Percentiles rank a stretch among this genome's conserved stretches.
These are phyloP conservation scores for Geoglossum glabrum DNA, from an alignment of 495 filamentous ascomycete genomes.

Conservation along the genomic window DNA sequence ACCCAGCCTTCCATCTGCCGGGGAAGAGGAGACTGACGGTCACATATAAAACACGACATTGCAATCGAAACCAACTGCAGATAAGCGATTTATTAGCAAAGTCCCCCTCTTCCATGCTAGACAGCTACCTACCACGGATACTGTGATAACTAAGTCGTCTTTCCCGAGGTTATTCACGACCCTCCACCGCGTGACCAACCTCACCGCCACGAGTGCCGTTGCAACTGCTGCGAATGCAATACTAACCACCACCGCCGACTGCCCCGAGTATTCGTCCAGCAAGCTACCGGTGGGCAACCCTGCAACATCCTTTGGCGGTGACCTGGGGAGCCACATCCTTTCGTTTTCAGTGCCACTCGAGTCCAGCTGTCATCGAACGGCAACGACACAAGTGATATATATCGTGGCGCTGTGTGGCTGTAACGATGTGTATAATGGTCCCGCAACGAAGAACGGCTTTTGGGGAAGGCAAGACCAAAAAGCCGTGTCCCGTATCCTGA, in stretches of 20 bases:
- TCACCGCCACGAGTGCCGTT: neutral
- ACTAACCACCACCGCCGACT: neutral
- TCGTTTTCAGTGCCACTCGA: too few relatives aligned
- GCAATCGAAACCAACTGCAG: neutral
- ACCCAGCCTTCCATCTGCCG: neutral
- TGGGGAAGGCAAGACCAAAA: too few relatives aligned
- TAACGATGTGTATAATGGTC: too few relatives aligned
- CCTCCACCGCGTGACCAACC: neutral
- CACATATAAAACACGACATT: neutral
- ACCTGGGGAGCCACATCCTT: too few relatives aligned
- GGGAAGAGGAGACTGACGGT: neutral
- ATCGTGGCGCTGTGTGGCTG: too few relatives aligned
- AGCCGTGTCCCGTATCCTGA: too few relatives aligned
- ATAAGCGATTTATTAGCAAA: neutral
- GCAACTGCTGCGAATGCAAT: neutral
- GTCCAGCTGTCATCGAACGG: too few relatives aligned
- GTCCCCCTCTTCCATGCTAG: neutral
- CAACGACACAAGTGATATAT: too few relatives aligned
- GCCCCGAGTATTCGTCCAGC: neutral
- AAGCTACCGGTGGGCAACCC: neutral
- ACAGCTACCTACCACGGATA: neutral
- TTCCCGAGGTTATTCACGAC: neutral
- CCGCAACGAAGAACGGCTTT: too few relatives aligned
- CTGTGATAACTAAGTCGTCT: neutral
- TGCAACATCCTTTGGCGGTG: too few relatives aligned